A percentile compares a stretch with the other conserved stretches of the same genome.
phyloP scores from a whole-genome alignment of 768 basidiomycete species.

The Pleurotus citrinopileatus region DNA sequence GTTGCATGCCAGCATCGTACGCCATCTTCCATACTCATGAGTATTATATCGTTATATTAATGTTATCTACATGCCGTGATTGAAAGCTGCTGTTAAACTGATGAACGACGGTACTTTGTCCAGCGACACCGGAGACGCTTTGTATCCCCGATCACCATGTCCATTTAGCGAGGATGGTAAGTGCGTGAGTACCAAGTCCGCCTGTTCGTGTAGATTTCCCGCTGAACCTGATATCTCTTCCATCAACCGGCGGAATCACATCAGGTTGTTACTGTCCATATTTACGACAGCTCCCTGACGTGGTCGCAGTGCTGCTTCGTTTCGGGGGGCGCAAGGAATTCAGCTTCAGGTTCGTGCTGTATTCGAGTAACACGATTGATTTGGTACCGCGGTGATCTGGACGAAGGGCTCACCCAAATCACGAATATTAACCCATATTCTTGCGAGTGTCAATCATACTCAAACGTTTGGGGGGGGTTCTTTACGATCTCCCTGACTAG shows the following conservation, averaged over 20 bases:
- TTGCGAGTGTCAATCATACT: not conserved
- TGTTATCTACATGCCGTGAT: not conserved
- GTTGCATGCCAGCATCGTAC: slow-evolving; percentile 6
- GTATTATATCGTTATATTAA: slow-evolving; percentile 3
- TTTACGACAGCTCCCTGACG: not conserved
- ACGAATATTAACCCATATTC: not conserved
- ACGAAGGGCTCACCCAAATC: not conserved
- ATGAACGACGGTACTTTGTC: not conserved
- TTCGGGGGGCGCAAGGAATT: not conserved
- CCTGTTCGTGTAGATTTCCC: not conserved
- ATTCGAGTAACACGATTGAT: not conserved
- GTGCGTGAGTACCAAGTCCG: not conserved
- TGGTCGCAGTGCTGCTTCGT: not conserved
- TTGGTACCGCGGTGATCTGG: not conserved
- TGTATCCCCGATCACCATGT: not conserved
- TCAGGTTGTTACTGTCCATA: not conserved
- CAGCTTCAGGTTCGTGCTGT: not conserved
- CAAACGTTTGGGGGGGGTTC: not conserved
- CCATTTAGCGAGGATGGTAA: not conserved
- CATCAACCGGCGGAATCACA: slow-evolving; percentile 9
- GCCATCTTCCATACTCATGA: not conserved
- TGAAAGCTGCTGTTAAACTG: not conserved
- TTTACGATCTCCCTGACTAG: slow-evolving; percentile 3
- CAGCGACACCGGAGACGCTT: not conserved
- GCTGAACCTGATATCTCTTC: slow-evolving; percentile 3